phyloP scores from a whole-genome alignment of 2,329 filamentous ascomycete genomes.

The Ceratocystis destructans region DNA sequence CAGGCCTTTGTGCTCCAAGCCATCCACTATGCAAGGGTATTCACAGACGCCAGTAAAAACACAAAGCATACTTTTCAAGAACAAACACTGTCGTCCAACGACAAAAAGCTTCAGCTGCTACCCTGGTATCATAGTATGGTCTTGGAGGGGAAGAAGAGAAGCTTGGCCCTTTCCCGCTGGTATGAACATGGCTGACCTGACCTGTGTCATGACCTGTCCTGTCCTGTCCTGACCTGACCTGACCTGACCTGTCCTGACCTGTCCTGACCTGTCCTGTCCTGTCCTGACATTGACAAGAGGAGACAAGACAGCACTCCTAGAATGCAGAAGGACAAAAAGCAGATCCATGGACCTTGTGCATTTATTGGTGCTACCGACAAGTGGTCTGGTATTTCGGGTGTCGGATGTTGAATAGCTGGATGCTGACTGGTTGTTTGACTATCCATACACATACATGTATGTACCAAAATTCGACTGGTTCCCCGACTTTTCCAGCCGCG shows the following conservation, averaged over 20 bases:
- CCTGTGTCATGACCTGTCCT: background rate
- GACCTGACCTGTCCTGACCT: background rate
- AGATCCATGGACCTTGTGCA: background rate
- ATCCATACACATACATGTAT: background rate
- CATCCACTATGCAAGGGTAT: slow-evolving; percentile 6
- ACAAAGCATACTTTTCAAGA: too few species aligned
- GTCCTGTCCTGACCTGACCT: background rate
- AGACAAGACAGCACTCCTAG: background rate
- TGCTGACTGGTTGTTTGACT: background rate
- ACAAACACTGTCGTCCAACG: background rate
- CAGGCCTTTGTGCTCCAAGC: slow-evolving; percentile 7
- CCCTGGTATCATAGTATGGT: background rate
- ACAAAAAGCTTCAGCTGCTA: background rate
- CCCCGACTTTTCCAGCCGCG: background rate
- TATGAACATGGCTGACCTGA: background rate
- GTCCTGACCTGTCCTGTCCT: background rate
- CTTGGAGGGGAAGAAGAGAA: too few species aligned
- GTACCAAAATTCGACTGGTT: background rate
- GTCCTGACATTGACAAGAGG: slow-evolving; percentile 1
- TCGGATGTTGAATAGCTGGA: too few species aligned
- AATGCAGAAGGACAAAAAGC: too few species aligned
- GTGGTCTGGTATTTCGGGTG: too few species aligned
- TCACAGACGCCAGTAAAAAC: too few species aligned
- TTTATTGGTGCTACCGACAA: background rate
- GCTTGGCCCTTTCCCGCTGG: too few species aligned